Base-by-base conservation (phyloP, 1,284 basidiomycete species). In the Trichosporon inkin region DNA sequence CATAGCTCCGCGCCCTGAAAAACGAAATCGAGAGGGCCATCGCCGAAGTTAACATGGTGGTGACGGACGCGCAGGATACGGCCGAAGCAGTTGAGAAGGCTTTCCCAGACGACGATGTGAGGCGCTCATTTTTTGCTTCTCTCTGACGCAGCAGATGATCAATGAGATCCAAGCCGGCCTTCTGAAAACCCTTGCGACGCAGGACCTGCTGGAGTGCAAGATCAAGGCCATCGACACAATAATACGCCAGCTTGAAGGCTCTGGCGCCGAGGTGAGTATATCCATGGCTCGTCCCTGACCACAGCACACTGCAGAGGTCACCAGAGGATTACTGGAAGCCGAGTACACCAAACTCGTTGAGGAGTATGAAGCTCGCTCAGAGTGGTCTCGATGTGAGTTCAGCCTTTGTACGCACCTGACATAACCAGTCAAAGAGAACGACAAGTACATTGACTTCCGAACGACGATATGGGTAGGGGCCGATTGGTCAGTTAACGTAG, bases 391-490 rank as follows among this genome's bases (percentile, higher is more conserved):
- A 24, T 57, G 60, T 61, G n/a, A 14, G 58, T 34, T 8, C 4
- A 10, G 28, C n/a, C 3, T 1, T 2, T 14, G 7, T 6, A 11
- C 10, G 20, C 4, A 28, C 22, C 58, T 55, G 20, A 55, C 28
- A 14, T 5, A 36, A 22, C 8, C 63, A 78, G 77, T 70, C 65
- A 70, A 67, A 49, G 85, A 86, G 58, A 78, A 81, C 56, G 80
- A 85, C 0, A 76, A 80, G 8, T 93, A 91, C 68, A 70, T 76
- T 5, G 71, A 80, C 17, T 92, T 90, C 80, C 85, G 82, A 64
- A 80, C 85, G 57, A 76, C 77, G 2, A 82, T 92, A 36, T 90
- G 85, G 80, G 90, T 89, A 66, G 32, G 85, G 16, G 16, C 17
- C 13, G 36, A 13, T 6, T 3, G 13, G 77, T 40, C 22, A 8